Base-by-base conservation (phyloP, 169 alveolate species). In the Cryptosporidium parvum region DNA sequence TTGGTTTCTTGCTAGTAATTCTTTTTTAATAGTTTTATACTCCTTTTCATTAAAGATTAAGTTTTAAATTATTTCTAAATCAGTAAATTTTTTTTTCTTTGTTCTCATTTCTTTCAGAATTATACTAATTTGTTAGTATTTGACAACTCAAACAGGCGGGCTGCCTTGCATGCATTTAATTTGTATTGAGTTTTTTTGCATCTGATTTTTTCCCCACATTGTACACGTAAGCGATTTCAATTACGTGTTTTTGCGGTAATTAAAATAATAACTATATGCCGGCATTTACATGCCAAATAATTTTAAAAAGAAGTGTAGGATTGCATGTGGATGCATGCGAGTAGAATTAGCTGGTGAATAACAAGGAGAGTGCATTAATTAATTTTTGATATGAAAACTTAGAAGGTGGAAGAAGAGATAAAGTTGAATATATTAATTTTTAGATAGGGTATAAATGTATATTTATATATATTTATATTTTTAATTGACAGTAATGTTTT, bases 121-220 rank as follows among this genome's bases (percentile, higher is more conserved):
- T 48, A 5, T 48, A 2, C 1, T 48, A 21, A 48, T 48, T 48
- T 14, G 21, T 14, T 48, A 16, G 3, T 48, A 9, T 48, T 48
- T 12, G 56, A 12, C n/a, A 48, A 16, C 21, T 14, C 35, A 21
- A 3, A 0, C 2, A n/a, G 67, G 67, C 67, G 67, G 67, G 67
- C 14, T 23, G 2, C 2, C 18, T 12, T 56, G 37, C 37, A 56
- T 56, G 67, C 29, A 26, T 56, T 56, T 21, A 9, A n/a, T 21
- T 48, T 3, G 67, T 56, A 31, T 31, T 31, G 35, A 56, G 35
- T 56, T 56, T 56, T n/a, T 56, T 56, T 3, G 35, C 67, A 56
- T 56, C 67, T 21, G 67, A 56, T 26, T 56, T 56, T 26, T 37
- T 21, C 67, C 67, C 67, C 67, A 56, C 67, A 56, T n/a, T 56